Percentiles rank a stretch among this genome's conserved stretches.
These are phyloP conservation scores for Articulospora tetracladia DNA, from an alignment of 495 filamentous ascomycete species.

Conservation along the genomic window DNA sequence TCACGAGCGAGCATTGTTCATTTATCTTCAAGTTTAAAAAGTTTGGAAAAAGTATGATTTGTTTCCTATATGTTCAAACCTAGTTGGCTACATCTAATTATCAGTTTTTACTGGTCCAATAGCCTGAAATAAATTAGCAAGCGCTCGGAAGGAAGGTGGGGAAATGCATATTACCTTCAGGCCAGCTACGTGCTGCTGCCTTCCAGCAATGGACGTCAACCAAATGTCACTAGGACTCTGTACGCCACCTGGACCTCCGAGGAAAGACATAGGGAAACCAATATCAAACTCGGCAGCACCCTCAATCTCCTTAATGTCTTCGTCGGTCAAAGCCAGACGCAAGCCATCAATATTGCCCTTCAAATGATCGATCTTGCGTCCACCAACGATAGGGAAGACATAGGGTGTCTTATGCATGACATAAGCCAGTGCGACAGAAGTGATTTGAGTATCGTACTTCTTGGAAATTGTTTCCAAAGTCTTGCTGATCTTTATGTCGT, in stretches of 20 bases:
- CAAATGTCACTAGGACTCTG: slow-evolving; percentile 38
- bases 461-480: slow-evolving; percentile 57
- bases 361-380: slow-evolving; percentile 53
- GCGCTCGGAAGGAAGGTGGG: background rate
- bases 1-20: too few relatives aligned
- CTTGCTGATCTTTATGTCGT: slow-evolving; percentile 47
- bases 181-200: slow-evolving; percentile 39
- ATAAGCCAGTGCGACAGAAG: slow-evolving; percentile 67
- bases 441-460: slow-evolving; percentile 45
- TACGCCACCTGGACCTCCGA: slow-evolving; percentile 37
- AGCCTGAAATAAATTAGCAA: slow-evolving; percentile 9
- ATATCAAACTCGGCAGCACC: slow-evolving; percentile 54
- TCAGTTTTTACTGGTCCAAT: slow-evolving; percentile 5
- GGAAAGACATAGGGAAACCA: slow-evolving; percentile 56
- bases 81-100: background rate
- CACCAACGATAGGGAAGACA: slow-evolving; percentile 73
- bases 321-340: slow-evolving; percentile 45
- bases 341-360: slow-evolving; percentile 67
- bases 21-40: too few relatives aligned
- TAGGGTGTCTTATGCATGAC: slow-evolving; percentile 70
- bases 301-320: slow-evolving; percentile 66
- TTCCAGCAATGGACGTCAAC: slow-evolving; percentile 39
- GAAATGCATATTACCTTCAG: slow-evolving; percentile 18
- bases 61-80: too few relatives aligned
- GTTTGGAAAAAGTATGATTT: too few relatives aligned